Conservation (phyloP, 2,329 filamentous ascomycete genomes). For the Ophiostoma australiae region DNA sequence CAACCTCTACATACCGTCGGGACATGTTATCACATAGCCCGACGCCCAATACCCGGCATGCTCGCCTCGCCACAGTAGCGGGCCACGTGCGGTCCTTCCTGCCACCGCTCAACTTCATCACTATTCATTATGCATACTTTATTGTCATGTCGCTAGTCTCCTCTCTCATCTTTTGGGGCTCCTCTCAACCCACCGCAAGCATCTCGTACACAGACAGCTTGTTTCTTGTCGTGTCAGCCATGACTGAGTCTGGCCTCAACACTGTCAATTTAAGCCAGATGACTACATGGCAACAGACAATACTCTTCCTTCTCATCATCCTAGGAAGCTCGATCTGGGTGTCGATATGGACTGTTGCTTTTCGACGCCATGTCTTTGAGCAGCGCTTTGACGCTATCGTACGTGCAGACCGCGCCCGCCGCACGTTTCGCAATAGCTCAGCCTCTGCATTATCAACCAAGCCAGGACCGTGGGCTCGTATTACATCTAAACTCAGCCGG, state of each 20-base stretch:
- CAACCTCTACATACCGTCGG: background rate
- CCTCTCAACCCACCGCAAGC: slow-evolving; percentile 46
- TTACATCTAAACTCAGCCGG: background rate
- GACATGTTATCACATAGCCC: background rate
- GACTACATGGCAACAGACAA: slow-evolving; percentile 61
- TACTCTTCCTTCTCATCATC: slow-evolving; percentile 60
- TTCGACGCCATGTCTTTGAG: slow-evolving; percentile 59
- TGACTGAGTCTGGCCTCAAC: slow-evolving; percentile 61
- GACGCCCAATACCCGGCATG: background rate
- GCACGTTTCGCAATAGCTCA: slow-evolving; percentile 18
- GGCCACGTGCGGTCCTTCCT: slow-evolving; percentile 40
- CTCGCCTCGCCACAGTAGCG: background rate
- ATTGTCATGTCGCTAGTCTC: slow-evolving; percentile 48
- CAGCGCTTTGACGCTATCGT: slow-evolving; percentile 53
- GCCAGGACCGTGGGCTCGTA: background rate
- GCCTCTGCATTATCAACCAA: background rate
- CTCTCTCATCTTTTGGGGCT: slow-evolving; percentile 58
- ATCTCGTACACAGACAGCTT: slow-evolving; percentile 59
- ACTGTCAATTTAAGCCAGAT: slow-evolving; percentile 59
- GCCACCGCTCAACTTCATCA: slow-evolving; percentile 55
- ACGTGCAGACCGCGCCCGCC: slow-evolving; percentile 38
- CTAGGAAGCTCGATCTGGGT: slow-evolving; percentile 61
- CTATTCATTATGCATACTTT: slow-evolving; percentile 63
- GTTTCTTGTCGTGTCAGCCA: slow-evolving; percentile 60
- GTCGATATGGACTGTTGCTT: slow-evolving; percentile 56